These are phyloP conservation scores for Aspergillus piperis DNA, from an alignment of 2,329 filamentous ascomycete genomes.

Conservation along the genomic window DNA sequence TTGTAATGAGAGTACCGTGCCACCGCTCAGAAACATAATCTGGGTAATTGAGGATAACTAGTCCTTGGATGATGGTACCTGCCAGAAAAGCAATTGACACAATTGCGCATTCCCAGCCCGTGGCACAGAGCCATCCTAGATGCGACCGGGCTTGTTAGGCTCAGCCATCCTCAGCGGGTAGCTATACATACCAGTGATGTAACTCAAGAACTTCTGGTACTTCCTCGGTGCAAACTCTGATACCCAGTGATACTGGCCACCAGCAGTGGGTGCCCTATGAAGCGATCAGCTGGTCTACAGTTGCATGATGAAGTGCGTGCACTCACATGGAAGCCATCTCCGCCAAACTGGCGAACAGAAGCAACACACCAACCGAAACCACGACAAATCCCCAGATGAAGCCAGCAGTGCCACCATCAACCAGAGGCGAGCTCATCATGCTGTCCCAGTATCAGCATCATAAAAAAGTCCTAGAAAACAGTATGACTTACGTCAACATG, in stretches of 20 bases:
- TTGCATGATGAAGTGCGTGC: not conserved
- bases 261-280: conserved; percentile 37
- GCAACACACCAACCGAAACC: not conserved
- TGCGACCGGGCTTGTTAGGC: not conserved
- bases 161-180: not conserved
- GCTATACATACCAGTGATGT: conserved; percentile 32
- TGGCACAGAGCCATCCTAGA: conserved; percentile 39
- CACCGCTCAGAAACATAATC: conserved; percentile 39
- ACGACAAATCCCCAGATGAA: not conserved
- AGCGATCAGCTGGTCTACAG: not conserved
- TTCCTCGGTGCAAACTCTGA: conserved; percentile 37
- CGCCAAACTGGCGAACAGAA: not conserved
- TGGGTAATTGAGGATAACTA: conserved; percentile 35
- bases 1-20: not conserved
- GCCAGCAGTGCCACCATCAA: not conserved
- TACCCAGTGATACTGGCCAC: conserved; percentile 45
- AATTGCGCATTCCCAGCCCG: conserved; percentile 39
- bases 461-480: no score
- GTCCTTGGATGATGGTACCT: conserved; percentile 37
- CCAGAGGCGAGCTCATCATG: conserved; percentile 1
- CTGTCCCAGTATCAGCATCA: not conserved
- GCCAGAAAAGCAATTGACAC: conserved; percentile 36
- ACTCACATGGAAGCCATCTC: conserved; percentile 4
- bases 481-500: not conserved
- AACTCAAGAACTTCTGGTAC: conserved; percentile 38